Conservation (phyloP, 78 protist genomes). For the Dictyostelium intermedium region DNA sequence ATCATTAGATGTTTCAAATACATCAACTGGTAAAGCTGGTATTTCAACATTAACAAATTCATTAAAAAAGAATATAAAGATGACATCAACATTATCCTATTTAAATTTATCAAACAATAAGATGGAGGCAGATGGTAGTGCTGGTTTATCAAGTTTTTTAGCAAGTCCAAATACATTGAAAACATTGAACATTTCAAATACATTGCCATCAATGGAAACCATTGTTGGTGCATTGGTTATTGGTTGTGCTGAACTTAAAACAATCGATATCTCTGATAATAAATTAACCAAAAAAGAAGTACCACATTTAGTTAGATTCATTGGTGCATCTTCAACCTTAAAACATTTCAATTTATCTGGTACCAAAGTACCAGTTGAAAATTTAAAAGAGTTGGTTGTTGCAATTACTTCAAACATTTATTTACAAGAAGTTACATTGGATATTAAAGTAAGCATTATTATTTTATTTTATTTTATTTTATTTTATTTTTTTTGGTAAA, state of each 20-base stretch:
- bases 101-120: constrained; percentile 76
- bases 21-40: constrained; percentile 25
- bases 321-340: constrained; percentile 52
- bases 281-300: constrained; percentile 64
- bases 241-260: constrained; percentile 74
- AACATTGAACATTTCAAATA: constrained; percentile 48
- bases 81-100: constrained; percentile 65
- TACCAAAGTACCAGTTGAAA: constrained; percentile 79
- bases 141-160: constrained; percentile 57
- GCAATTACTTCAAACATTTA: constrained; percentile 56
- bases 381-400: constrained; percentile 59
- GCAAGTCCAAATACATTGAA: constrained; percentile 73
- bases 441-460: constrained; percentile 17
- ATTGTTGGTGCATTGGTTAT: constrained; percentile 78
- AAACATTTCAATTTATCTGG: constrained; percentile 34
- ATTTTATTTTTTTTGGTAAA: neutral
- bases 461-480: neutral
- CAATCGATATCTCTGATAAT: constrained; percentile 69
- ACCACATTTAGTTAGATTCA: constrained; percentile 44
- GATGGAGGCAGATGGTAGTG: constrained; percentile 84
- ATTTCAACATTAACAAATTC: constrained; percentile 34
- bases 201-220: constrained; percentile 35
- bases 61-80: constrained; percentile 78
- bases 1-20: constrained; percentile 31
- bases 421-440: constrained; percentile 63